Base-by-base conservation (phyloP, 257 asterid genomes). In the Cordia subcordata region DNA sequence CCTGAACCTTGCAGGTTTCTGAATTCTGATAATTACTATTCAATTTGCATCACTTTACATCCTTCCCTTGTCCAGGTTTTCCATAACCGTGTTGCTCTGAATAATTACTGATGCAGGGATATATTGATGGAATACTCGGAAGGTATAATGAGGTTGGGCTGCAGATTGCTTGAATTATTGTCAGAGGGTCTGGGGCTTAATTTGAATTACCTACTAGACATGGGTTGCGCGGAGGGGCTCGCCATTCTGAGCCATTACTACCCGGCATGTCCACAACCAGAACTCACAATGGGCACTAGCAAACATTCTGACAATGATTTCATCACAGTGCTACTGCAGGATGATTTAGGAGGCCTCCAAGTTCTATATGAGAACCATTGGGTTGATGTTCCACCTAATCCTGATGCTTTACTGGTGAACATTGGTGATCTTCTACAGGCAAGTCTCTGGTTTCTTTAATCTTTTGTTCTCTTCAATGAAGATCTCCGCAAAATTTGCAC, bases 361-460 rank as follows among this genome's bases (percentile, higher is more conserved):
- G 69, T 66, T 40, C 66, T 72, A 15, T 55, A 72, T 67, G 66
- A 66, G 3, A 37, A 72, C 45, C 73, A 67, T 21, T 72, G 77
- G 77, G 77, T 72, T 21, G 66, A 72, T 37, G 69, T 72, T 22
- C 77, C 77, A 16, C 73, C 77, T 8, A 72, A 61, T 1, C 77
- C 69, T 15, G 70, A 70, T 44, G 73, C 77, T 53, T 66, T 72
- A 0, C 59, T 72, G 0, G 65, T 72, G 19, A 72, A 72, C 54
- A 37, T 67, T 16, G 77, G 77, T 53, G 77, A 72, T 55, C 65
- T 67, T 45, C 18, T 72, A 17, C 77, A 72, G 69, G 69, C 64
- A 56, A 51, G 52, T 8, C 12, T 42, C 10, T 42, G 47, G 15
- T 42, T 14, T 42, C 10, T 8, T 42, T 11, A 10, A 1, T 42